Percentiles rank a stretch among this genome's conserved stretches.
Conservation (phyloP, 1,284 basidiomycete genomes). For the Ustilago cynodontis region DNA sequence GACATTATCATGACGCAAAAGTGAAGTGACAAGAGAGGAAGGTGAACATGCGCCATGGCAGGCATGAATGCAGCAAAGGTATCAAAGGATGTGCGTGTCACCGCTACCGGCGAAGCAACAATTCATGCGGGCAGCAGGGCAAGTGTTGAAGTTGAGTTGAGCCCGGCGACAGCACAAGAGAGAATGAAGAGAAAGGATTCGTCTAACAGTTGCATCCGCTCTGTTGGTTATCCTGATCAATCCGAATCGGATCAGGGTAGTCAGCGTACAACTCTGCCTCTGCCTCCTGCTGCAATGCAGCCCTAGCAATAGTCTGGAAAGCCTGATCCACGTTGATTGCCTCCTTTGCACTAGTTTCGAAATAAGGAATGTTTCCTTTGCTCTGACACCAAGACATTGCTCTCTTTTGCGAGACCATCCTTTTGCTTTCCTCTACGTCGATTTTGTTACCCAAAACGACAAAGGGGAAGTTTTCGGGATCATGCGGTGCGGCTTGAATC, state of each 20-base stretch:
- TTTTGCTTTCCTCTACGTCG: slow-evolving; percentile 98
- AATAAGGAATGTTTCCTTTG: slow-evolving; percentile 99
- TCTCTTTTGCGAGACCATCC: slow-evolving; percentile 98
- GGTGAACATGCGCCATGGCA: not conserved
- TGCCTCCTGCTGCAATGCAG: slow-evolving; percentile 94
- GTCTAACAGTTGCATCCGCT: slow-evolving; percentile 89
- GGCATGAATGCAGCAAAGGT: not conserved
- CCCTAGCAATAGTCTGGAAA: slow-evolving; percentile 99
- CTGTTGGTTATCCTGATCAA: slow-evolving; percentile 92
- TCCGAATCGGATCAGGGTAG: slow-evolving; percentile 98
- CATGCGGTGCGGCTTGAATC: slow-evolving; percentile 89
- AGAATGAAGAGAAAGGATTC: not conserved
- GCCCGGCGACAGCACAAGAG: too few relatives aligned
- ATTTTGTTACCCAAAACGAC: slow-evolving; percentile 96
- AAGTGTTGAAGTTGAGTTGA: too few relatives aligned
- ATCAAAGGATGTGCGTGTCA: not conserved
- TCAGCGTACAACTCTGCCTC: slow-evolving; percentile 97
- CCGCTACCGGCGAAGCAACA: not conserved
- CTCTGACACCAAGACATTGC: slow-evolving; percentile 99
- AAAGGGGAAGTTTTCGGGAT: slow-evolving; percentile 99
- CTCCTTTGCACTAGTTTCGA: slow-evolving; percentile 99
- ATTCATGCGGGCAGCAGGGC: too few relatives aligned
- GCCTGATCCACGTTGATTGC: slow-evolving; percentile 99
- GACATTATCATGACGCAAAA: not conserved
- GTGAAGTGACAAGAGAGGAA: not conserved